A percentile compares a stretch with the other conserved stretches of the same genome.
Conservation (phyloP, 441 rosid species). For the Monsonia emarginata region DNA sequence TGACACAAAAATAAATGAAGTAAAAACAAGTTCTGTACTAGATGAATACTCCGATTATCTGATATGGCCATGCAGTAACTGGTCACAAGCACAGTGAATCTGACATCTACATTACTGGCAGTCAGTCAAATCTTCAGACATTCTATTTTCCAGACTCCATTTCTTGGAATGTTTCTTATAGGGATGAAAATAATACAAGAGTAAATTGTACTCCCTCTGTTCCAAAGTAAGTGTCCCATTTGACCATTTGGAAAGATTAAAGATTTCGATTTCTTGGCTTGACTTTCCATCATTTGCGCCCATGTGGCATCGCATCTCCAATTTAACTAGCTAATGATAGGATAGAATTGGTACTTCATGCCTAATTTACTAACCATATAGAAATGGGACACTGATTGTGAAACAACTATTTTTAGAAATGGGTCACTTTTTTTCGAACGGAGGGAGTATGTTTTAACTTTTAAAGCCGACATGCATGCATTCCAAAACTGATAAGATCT, state of each 20-base stretch:
- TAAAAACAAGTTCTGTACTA: neutral
- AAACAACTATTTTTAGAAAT: no score
- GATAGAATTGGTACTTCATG: no score
- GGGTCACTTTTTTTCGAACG: no score
- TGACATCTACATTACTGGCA: neutral
- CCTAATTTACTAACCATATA: no score
- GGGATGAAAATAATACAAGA: neutral
- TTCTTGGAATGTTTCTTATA: neutral
- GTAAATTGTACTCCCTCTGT: no score
- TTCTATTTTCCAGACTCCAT: neutral
- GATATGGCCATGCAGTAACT: neutral
- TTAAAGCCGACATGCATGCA: neutral
- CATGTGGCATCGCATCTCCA: no score
- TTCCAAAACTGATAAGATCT: neutral
- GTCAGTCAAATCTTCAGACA: neutral
- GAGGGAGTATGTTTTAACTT: neutral
- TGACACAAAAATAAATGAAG: neutral
- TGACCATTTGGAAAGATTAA: no score
- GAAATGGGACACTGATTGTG: no score
- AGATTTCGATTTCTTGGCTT: no score
- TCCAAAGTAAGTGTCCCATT: no score
- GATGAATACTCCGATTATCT: neutral
- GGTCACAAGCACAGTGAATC: neutral
- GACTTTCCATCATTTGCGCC: no score
- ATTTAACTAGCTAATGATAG: no score